phyloP scores from a whole-genome alignment of 441 rosid species.

The Bocquillonia castaneifolia region DNA sequence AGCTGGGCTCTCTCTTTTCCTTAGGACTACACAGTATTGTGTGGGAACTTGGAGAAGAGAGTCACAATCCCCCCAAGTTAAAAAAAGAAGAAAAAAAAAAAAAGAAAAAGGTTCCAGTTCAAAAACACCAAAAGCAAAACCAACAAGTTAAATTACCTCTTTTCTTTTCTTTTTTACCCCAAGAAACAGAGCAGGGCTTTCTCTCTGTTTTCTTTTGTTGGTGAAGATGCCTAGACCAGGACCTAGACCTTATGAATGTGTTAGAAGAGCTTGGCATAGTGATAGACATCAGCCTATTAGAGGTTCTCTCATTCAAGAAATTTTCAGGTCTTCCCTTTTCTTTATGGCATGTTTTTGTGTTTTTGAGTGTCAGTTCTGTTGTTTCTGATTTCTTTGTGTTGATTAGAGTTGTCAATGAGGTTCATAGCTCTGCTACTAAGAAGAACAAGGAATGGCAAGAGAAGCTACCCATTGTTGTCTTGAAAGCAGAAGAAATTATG shows the following conservation, averaged over 20 bases:
- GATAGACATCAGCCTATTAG: slow-evolving; percentile 85
- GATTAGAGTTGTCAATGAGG: slow-evolving; percentile 64
- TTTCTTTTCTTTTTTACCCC: too few species aligned
- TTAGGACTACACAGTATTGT: slow-evolving; percentile 5
- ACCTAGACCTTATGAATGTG: slow-evolving; percentile 94
- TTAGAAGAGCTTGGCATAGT: slow-evolving; percentile 95
- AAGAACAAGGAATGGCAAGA: slow-evolving; percentile 95
- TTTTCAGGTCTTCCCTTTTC: slow-evolving; percentile 63
- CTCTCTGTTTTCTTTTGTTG: neutral
- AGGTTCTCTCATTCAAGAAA: slow-evolving; percentile 85
- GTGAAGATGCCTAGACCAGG: slow-evolving; percentile 92
- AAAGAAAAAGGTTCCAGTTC: neutral
- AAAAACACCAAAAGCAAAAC: slow-evolving; percentile 17
- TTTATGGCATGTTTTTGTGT: neutral
- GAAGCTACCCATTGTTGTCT: slow-evolving; percentile 76
- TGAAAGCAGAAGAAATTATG: slow-evolving; percentile 87
- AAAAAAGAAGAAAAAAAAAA: too few species aligned
- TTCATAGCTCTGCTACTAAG: slow-evolving; percentile 58
- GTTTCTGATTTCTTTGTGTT: slow-evolving; percentile 1
- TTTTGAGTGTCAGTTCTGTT: neutral
- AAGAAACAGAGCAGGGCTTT: slow-evolving; percentile 18
- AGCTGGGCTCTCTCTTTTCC: neutral
- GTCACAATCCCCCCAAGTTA: slow-evolving; percentile 20
- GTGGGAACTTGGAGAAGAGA: slow-evolving; percentile 7
- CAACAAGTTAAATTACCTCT: slow-evolving; percentile 19